Base-by-base conservation (phyloP, 148 eudicot genomes). In the Drosera capensis region DNA sequence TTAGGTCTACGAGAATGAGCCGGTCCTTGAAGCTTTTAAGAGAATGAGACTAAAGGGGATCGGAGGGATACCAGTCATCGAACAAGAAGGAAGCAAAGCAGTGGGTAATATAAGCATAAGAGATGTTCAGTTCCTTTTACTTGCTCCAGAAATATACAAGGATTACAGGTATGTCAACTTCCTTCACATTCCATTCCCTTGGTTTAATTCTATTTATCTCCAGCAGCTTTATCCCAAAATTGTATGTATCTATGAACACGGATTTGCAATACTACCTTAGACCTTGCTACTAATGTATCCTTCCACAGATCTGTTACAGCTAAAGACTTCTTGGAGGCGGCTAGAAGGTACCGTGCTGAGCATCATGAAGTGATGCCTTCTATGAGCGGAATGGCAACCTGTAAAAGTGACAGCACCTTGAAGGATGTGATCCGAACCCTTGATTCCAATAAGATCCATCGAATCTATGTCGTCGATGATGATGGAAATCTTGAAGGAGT, bases 101-200 rank as follows among this genome's bases (percentile, higher is more conserved):
- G 63, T 80, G 37, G 97, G 94, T 12, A 88, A 78, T 59, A 88
- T 88, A 60, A 88, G 97, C 71, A 73, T 88, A 23, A 62, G 94
- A 63, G 97, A 88, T 50, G 75, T 88, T 43, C 97, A 88, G 42
- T 88, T 68, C 66, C 92, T 88, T 45, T 55, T 88, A 51, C 71
- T 68, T 48, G 78, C 94, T 14, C 97, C 97, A 3, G 84, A 78
- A 58, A 78, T 88, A 35, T 88, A 88, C 80, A 84, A 75, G 63
- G 77, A 84, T 52, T 72, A 69, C 77, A 80, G 96, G 94, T 82
- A 21, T 45, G 65, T 59, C n/a, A n/a, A n/a, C n/a, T n/a, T n/a
- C n/a, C 24, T 25, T 31, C 8, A 26, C 28, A 43, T 40, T 25
- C 22, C 5, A 45, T 29, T 54, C 25, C 30, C n/a, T n/a, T n/a